Percentiles rank a stretch among this genome's conserved stretches.
phyloP scores from a whole-genome alignment of 352 stramenopile genomes.

The Nothophytophthora sp. region DNA sequence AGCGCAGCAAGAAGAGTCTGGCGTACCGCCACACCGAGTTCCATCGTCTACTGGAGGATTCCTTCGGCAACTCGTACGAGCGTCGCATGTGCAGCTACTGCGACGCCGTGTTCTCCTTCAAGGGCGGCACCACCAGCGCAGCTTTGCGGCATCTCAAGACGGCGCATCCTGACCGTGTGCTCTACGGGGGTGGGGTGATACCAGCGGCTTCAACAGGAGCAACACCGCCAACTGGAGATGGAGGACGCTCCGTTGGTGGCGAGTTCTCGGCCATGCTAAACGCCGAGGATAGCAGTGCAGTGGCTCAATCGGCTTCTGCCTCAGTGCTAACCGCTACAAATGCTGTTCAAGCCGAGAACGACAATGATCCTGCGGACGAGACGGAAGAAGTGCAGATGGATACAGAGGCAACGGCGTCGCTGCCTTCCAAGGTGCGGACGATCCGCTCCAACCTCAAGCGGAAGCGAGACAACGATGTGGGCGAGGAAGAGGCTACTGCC shows the following conservation, averaged over 20 bases:
- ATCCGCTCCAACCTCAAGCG: conserved; percentile 14
- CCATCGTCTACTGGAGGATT: conserved; percentile 23
- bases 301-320: too few relatives aligned
- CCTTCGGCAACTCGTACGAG: conserved; percentile 32
- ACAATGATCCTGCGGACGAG: neutral
- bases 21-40: conserved; percentile 43
- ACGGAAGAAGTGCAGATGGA: neutral
- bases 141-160: conserved; percentile 53
- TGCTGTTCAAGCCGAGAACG: neutral
- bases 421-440: conserved; percentile 4
- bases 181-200: neutral
- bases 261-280: neutral
- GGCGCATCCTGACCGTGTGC: conserved; percentile 25
- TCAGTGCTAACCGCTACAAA: neutral
- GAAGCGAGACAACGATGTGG: conserved; percentile 12
- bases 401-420: neutral
- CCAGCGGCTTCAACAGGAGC: neutral
- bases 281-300: too few relatives aligned
- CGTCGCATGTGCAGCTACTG: conserved; percentile 49
- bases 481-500: conserved; percentile 3
- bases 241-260: neutral
- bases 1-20: conserved; percentile 36
- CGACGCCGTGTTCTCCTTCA: conserved; percentile 50
- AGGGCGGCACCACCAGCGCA: conserved; percentile 50
- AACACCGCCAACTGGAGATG: neutral